Conservation (phyloP, 306 rosid genomes). For the Cicer yamashitae region DNA sequence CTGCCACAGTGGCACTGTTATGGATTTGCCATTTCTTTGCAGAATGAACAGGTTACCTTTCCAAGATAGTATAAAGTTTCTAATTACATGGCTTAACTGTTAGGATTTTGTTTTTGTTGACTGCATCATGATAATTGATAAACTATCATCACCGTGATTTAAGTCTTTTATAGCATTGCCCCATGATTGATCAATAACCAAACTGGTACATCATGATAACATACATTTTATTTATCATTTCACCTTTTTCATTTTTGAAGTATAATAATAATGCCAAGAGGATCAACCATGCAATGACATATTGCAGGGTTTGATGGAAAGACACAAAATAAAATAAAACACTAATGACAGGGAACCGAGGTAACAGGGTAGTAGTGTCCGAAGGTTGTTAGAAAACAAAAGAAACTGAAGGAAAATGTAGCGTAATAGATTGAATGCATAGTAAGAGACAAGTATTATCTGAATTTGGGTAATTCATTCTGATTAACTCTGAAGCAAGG, state of each 20-base stretch:
- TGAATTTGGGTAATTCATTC: not conserved
- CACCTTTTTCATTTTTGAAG: constrained; percentile 8
- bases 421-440: not conserved
- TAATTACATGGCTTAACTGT: constrained; percentile 30
- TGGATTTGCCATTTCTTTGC: constrained; percentile 97
- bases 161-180: constrained; percentile 10
- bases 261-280: not conserved
- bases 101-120: constrained; percentile 22
- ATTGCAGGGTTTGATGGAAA: constrained; percentile 16
- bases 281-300: constrained; percentile 4
- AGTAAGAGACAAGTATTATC: not conserved
- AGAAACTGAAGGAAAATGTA: not conserved
- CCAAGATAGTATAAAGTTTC: constrained; percentile 27
- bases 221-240: not conserved
- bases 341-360: not conserved
- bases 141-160: not conserved
- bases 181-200: constrained; percentile 19
- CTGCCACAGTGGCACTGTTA: constrained; percentile 95
- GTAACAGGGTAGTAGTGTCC: constrained; percentile 1
- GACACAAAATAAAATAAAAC: not conserved
- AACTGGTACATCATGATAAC: constrained; percentile 2
- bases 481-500: not conserved
- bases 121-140: constrained; percentile 14
- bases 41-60: constrained; percentile 85
- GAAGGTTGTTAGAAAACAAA: constrained; percentile 2